Evolutionary conservation across 108 stramenopile genomes (phyloP).

Genomic region (Nitzschia sp.): DNA sequence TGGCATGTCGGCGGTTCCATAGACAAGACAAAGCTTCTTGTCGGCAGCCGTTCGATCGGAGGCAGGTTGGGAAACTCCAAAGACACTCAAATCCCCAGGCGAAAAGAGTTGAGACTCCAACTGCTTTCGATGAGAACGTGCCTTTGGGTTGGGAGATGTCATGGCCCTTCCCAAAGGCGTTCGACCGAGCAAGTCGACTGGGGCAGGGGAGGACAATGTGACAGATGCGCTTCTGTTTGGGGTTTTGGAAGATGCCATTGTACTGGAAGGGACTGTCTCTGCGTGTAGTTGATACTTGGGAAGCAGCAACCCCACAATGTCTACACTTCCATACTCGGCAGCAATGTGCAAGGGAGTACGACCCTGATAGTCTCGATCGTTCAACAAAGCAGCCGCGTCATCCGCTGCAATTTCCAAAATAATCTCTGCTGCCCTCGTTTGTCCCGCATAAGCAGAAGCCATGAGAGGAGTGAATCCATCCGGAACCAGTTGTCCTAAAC

Average conservation of each 20-base stretch:
- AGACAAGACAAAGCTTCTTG: conserved; percentile 33
- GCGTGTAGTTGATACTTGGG: conserved; percentile 20
- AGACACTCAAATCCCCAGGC: conserved; percentile 60
- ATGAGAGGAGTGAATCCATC: conserved; percentile 81
- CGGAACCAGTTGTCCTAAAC: conserved; percentile 49
- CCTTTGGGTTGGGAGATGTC: conserved; percentile 50
- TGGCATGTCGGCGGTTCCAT: conserved; percentile 77
- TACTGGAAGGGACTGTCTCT: background rate
- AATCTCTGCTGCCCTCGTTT: conserved; percentile 33
- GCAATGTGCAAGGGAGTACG: conserved; percentile 84
- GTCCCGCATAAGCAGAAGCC: conserved; percentile 49
- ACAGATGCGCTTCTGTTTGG: conserved; percentile 1
- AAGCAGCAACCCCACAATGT: conserved; percentile 49
- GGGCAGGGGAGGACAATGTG: conserved; percentile 24
- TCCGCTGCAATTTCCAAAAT: conserved; percentile 28
- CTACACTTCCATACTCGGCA: conserved; percentile 58
- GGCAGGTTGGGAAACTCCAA: conserved; percentile 47
- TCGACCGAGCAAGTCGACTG: conserved; percentile 59
- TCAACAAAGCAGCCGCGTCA: background rate
- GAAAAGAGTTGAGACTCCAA: conserved; percentile 55
- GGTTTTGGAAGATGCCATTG: background rate
- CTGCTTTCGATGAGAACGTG: conserved; percentile 39
- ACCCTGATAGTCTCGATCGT: conserved; percentile 60
- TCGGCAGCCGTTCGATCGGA: conserved; percentile 23
- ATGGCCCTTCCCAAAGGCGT: conserved; percentile 70